A percentile compares a stretch with the other conserved stretches of the same genome.
Evolutionary conservation across 2,329 filamentous ascomycete species (phyloP).

Genomic region (Aureobasidium sp.): DNA sequence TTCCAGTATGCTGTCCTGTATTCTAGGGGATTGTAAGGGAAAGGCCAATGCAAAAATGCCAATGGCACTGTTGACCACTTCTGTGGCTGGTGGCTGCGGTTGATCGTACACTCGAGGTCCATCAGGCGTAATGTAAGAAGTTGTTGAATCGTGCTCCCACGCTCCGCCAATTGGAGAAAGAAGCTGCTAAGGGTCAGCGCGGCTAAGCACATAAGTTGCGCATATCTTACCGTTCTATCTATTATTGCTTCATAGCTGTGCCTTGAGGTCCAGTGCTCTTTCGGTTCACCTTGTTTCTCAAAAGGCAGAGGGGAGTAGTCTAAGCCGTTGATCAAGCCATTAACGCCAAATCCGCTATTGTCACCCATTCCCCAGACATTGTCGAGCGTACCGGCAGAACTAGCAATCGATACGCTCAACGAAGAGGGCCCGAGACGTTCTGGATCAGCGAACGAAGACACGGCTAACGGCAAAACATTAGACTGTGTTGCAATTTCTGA

Average conservation of each 20-base stretch:
- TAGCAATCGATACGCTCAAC: constrained; percentile 83
- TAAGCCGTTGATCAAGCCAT: constrained; percentile 72
- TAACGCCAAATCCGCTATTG: constrained; percentile 90
- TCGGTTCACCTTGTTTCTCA: constrained; percentile 35
- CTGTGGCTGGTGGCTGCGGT: constrained; percentile 75
- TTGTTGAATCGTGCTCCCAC: constrained; percentile 80
- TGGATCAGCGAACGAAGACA: constrained; percentile 87
- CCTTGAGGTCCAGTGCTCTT: constrained; percentile 27
- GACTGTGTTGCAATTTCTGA: constrained; percentile 83
- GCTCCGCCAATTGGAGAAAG: constrained; percentile 65
- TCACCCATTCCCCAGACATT: constrained; percentile 92
- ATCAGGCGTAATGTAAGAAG: constrained; percentile 58
- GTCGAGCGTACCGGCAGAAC: constrained; percentile 81
- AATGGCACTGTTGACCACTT: constrained; percentile 90
- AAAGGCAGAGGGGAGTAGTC: constrained; percentile 59
- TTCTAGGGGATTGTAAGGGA: constrained; percentile 77
- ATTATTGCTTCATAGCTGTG: constrained; percentile 56
- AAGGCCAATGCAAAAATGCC: constrained; percentile 87
- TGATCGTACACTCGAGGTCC: constrained; percentile 30
- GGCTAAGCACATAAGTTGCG: neutral
- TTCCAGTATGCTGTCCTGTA: constrained; percentile 93
- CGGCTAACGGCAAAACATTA: constrained; percentile 79
- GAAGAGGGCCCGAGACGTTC: constrained; percentile 80
- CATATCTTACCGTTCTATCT: constrained; percentile 38
- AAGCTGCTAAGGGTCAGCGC: constrained; percentile 24